A percentile compares a stretch with the other conserved stretches of the same genome.
phyloP scores from a whole-genome alignment of 306 rosid species.

The Hippophae gyantsensis region DNA sequence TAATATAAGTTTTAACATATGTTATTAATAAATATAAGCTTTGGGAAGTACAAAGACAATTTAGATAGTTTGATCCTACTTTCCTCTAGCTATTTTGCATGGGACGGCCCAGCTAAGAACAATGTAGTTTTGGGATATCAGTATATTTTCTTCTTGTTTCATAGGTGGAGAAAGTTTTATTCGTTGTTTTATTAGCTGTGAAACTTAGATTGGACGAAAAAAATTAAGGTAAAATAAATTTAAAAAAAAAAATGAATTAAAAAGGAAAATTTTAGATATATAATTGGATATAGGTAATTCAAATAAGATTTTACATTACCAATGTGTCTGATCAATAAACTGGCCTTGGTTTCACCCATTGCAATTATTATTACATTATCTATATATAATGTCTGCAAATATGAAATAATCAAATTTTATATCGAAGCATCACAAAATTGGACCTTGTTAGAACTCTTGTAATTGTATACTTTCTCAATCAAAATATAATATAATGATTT shows the following conservation, averaged over 20 bases:
- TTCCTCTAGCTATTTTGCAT: slow-evolving; percentile 20
- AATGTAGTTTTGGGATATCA: slow-evolving; percentile 10
- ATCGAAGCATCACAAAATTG: too few species aligned
- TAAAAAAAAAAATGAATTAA: neutral
- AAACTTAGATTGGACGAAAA: neutral
- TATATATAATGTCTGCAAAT: too few species aligned
- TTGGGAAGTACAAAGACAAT: slow-evolving; percentile 9
- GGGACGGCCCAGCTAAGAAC: slow-evolving; percentile 66
- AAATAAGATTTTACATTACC: neutral
- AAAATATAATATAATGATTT: too few species aligned
- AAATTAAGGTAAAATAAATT: neutral
- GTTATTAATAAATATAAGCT: neutral
- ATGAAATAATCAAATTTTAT: too few species aligned
- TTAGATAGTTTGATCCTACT: slow-evolving; percentile 22
- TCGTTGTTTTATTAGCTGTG: neutral
- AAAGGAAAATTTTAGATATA: neutral
- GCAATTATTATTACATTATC: too few species aligned
- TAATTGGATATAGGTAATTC: neutral
- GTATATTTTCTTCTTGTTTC: neutral
- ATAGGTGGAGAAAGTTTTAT: neutral
- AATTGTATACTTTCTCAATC: too few species aligned
- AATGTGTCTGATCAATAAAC: neutral
- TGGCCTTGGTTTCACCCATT: too few species aligned
- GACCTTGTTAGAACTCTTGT: too few species aligned
- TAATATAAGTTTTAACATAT: too few species aligned